A percentile compares a stretch with the other conserved stretches of the same genome.
Conservation (phyloP, 2,329 filamentous ascomycete species). For the Curvularia spicifera region DNA sequence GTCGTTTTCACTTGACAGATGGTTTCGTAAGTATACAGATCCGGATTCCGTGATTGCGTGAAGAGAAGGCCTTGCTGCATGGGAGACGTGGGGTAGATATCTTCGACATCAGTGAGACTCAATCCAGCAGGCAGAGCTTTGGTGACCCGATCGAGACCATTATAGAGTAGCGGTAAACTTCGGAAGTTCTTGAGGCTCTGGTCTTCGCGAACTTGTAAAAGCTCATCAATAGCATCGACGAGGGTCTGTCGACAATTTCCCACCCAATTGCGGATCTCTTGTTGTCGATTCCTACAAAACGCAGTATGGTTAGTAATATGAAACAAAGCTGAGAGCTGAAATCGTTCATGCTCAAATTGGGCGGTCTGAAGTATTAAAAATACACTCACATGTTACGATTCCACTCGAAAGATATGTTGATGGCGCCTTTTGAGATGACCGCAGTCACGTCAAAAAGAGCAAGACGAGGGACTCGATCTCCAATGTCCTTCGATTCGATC, state of each 20-base stretch:
- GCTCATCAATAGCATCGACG: slow-evolving; percentile 39
- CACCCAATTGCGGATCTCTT: slow-evolving; percentile 40
- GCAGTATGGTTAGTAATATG: not conserved
- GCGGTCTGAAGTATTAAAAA: too few relatives aligned
- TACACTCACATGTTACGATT: slow-evolving; percentile 35
- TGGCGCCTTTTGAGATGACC: slow-evolving; percentile 36
- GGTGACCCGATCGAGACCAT: slow-evolving; percentile 35
- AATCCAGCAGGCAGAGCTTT: slow-evolving; percentile 28
- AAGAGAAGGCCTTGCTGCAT: slow-evolving; percentile 44
- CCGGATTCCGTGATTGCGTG: slow-evolving; percentile 39
- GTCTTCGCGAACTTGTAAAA: slow-evolving; percentile 35
- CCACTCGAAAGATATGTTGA: slow-evolving; percentile 43
- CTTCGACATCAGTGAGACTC: slow-evolving; percentile 32
- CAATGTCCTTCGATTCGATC: slow-evolving; percentile 34
- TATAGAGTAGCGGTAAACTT: slow-evolving; percentile 41
- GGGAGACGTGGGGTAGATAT: slow-evolving; percentile 41
- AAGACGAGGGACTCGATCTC: slow-evolving; percentile 36
- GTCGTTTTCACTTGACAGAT: slow-evolving; percentile 39
- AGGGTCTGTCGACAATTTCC: slow-evolving; percentile 38
- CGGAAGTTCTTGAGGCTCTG: slow-evolving; percentile 40
- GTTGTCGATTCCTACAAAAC: slow-evolving; percentile 26
- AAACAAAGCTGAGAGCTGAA: too few relatives aligned
- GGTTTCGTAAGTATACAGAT: slow-evolving; percentile 40
- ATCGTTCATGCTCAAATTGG: accelerated
- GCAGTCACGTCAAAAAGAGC: slow-evolving; percentile 44